phyloP scores from a whole-genome alignment of 1,284 basidiomycete genomes.

The Vanrija humicola region DNA sequence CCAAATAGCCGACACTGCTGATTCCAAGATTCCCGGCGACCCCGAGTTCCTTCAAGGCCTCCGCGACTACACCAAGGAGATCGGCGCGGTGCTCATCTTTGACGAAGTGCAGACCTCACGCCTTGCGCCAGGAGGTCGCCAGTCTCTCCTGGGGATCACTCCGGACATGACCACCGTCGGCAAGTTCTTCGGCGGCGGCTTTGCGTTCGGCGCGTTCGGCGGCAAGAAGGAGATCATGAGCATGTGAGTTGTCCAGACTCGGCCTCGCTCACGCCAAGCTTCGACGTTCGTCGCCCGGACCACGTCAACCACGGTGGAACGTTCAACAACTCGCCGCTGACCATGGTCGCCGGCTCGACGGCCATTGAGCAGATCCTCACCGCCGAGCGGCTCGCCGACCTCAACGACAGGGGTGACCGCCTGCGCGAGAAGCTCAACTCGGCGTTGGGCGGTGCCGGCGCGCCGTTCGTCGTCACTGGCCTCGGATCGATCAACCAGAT shows the following conservation, averaged over 20 bases:
- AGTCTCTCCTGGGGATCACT: conserved; percentile 21
- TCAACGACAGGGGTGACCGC: conserved; percentile 24
- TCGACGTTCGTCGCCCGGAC: conserved; percentile 18
- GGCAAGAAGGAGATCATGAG: conserved; percentile 29
- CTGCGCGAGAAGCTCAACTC: conserved; percentile 18
- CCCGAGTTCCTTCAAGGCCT: conserved; percentile 50
- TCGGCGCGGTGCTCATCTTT: conserved; percentile 52
- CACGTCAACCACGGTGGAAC: conserved; percentile 26
- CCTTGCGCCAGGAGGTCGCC: conserved; percentile 19
- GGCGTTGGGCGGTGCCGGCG: neutral
- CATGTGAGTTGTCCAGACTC: conserved; percentile 16
- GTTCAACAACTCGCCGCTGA: conserved; percentile 36
- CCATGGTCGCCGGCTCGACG: conserved; percentile 26
- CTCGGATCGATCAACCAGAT: conserved; percentile 32
- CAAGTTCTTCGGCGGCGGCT: conserved; percentile 35
- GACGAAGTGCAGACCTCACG: conserved; percentile 52
- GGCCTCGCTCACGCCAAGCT: conserved; percentile 12
- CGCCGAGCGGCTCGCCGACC: conserved; percentile 7
- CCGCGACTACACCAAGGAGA: conserved; percentile 49
- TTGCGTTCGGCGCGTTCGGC: conserved; percentile 36
- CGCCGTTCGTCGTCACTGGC: conserved; percentile 20
- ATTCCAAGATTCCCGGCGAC: conserved; percentile 18
- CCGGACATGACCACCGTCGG: conserved; percentile 34
- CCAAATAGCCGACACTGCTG: neutral
- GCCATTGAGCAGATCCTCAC: conserved; percentile 24